Percentiles rank a stretch among this genome's conserved stretches.
Evolutionary conservation across 805 yeast genomes (phyloP).

Genomic region (Candida insectorum): DNA sequence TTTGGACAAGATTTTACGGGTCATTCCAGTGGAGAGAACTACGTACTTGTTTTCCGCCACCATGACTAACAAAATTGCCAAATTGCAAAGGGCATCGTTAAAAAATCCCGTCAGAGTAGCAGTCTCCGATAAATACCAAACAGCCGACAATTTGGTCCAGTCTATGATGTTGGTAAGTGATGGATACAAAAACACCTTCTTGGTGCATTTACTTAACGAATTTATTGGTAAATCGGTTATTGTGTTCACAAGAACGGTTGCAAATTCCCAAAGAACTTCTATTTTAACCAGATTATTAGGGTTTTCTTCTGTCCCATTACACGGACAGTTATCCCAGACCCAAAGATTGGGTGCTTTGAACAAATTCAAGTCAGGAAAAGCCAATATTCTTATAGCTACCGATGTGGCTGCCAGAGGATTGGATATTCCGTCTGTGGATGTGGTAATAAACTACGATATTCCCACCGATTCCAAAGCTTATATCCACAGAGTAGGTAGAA

Average conservation of each 20-base stretch:
- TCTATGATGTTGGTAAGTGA: slow-evolving; percentile 87
- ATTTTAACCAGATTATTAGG: slow-evolving; percentile 76
- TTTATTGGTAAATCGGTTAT: slow-evolving; percentile 80
- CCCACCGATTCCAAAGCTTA: slow-evolving; percentile 84
- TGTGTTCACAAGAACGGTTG: slow-evolving; percentile 90
- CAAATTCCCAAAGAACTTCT: slow-evolving; percentile 90
- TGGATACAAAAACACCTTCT: slow-evolving; percentile 84
- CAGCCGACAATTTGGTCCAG: slow-evolving; percentile 92
- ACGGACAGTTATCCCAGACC: slow-evolving; percentile 85
- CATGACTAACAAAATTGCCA: slow-evolving; percentile 92
- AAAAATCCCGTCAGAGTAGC: slow-evolving; percentile 87
- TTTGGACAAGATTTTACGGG: slow-evolving; percentile 75
- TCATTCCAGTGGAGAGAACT: slow-evolving; percentile 81
- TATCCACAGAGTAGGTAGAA: slow-evolving; percentile 89
- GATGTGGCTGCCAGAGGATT: slow-evolving; percentile 90
- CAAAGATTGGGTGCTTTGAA: slow-evolving; percentile 81
- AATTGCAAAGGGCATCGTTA: slow-evolving; percentile 89
- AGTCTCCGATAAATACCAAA: slow-evolving; percentile 82
- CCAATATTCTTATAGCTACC: slow-evolving; percentile 71
- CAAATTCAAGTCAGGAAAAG: slow-evolving; percentile 70
- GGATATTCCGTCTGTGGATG: slow-evolving; percentile 77
- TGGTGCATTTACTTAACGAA: slow-evolving; percentile 81
- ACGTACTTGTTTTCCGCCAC: slow-evolving; percentile 94
- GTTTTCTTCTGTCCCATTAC: slow-evolving; percentile 87
- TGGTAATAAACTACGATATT: slow-evolving; percentile 74